These are phyloP conservation scores for Claviceps sp. DNA, from an alignment of 2,329 filamentous ascomycete genomes.

Conservation along the genomic window DNA sequence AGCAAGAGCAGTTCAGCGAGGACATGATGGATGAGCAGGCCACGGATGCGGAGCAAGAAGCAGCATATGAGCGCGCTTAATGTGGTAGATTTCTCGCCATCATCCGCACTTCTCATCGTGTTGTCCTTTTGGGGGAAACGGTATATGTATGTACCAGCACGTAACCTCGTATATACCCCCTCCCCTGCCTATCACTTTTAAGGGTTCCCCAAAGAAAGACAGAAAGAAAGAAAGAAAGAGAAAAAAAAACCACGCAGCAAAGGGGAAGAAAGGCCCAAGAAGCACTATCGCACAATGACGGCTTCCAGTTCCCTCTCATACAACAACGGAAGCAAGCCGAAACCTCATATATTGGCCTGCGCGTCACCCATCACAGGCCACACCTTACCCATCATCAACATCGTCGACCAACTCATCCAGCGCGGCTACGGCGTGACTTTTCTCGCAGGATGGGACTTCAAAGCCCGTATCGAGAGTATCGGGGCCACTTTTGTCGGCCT, in stretches of 20 bases:
- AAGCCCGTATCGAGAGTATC: constrained; percentile 9
- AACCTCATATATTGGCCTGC: constrained; percentile 17
- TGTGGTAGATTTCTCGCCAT: neutral
- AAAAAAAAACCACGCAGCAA: neutral
- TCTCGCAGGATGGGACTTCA: constrained; percentile 23
- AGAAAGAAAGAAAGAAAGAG: too few species aligned
- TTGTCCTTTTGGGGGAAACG: too few species aligned
- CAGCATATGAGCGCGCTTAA: neutral
- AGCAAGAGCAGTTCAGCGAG: constrained; percentile 14
- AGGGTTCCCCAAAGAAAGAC: neutral
- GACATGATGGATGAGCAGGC: constrained; percentile 13
- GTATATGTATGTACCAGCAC: too few species aligned
- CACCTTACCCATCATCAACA: constrained; percentile 16
- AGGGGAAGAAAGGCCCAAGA: neutral
- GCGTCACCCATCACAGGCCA: constrained; percentile 19
- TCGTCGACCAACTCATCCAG: constrained; percentile 23
- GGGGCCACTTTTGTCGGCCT: constrained; percentile 1
- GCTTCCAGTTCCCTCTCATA: neutral
- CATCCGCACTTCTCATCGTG: too few species aligned
- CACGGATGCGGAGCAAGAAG: neutral
- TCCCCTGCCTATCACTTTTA: too few species aligned
- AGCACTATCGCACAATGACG: neutral
- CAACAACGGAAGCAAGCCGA: constrained; percentile 3
- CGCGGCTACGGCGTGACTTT: constrained; percentile 29
- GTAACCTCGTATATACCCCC: too few species aligned